Percentiles rank a stretch among this genome's conserved stretches.
Conservation (phyloP, 768 basidiomycete genomes). For the Crassisporium funariophilum region DNA sequence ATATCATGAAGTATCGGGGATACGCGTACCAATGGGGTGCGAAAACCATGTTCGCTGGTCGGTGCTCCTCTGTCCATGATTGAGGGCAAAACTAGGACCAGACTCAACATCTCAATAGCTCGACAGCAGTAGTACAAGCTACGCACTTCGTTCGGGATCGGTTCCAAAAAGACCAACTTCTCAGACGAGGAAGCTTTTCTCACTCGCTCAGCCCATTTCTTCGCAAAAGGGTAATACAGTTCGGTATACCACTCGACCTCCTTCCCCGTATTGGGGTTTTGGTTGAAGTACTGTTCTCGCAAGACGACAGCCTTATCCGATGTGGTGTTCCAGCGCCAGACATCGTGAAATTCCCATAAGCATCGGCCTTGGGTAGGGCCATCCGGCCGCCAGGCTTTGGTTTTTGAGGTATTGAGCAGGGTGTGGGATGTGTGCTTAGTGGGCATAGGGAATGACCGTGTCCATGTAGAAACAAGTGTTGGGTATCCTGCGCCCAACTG, state of each 20-base stretch:
- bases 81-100: conserved; percentile 69
- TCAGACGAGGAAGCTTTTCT: conserved; percentile 46
- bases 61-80: conserved; percentile 66
- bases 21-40: conserved; percentile 39
- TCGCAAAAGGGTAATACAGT: conserved; percentile 79
- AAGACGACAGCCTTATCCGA: conserved; percentile 73
- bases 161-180: conserved; percentile 76
- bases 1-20: background rate
- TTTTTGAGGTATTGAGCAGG: conserved; percentile 60
- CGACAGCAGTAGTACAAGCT: background rate
- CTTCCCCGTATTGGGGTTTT: conserved; percentile 62
- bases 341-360: conserved; percentile 89
- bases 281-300: conserved; percentile 82
- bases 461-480: conserved; percentile 76
- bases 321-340: conserved; percentile 84
- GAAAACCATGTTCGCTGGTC: conserved; percentile 30
- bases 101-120: conserved; percentile 2
- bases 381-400: conserved; percentile 70
- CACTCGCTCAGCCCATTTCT: conserved; percentile 66
- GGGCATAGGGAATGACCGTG: conserved; percentile 87
- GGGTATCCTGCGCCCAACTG: conserved; percentile 90
- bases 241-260: conserved; percentile 89
- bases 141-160: conserved; percentile 90
- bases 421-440: conserved; percentile 63
- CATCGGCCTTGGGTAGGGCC: conserved; percentile 76